Percentiles rank a stretch among this genome's conserved stretches.
Conservation (phyloP, 257 asterid genomes). For the Solanum pinnatisectum region DNA sequence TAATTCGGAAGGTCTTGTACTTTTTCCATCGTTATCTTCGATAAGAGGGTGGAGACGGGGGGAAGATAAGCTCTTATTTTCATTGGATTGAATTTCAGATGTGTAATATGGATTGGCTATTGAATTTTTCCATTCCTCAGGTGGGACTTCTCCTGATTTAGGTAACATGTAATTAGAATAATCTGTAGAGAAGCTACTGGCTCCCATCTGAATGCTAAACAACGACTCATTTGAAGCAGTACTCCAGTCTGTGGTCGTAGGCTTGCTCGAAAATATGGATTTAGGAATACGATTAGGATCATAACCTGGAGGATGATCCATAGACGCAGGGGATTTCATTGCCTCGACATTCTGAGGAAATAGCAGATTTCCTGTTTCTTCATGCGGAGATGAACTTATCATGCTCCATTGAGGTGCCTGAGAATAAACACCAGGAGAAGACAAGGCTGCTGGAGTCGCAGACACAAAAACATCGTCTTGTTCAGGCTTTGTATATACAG, state of each 20-base stretch:
- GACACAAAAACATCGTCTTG: conserved; percentile 8
- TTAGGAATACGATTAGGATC: conserved; percentile 56
- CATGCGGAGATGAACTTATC: conserved; percentile 15
- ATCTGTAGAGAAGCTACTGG: conserved; percentile 45
- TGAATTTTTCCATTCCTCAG: not conserved
- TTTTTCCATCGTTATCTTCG: not conserved
- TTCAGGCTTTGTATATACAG: not conserved
- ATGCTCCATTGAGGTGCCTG: conserved; percentile 24
- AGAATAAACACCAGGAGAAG: not conserved
- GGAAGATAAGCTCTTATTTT: not conserved
- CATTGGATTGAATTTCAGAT: not conserved
- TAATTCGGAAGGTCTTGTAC: not conserved
- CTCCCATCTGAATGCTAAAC: conserved; percentile 69
- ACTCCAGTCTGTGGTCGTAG: conserved; percentile 61
- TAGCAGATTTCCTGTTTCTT: not conserved
- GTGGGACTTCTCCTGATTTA: not conserved
- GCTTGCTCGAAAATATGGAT: conserved; percentile 28
- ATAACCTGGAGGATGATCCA: conserved; percentile 23
- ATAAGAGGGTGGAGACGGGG: not conserved
- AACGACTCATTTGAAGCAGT: conserved; percentile 65
- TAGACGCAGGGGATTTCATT: conserved; percentile 25
- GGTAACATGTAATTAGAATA: conserved; percentile 3
- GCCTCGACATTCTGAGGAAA: conserved; percentile 1
- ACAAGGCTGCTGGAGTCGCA: not conserved
- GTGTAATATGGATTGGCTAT: not conserved